Percentiles rank a stretch among this genome's conserved stretches.
Conservation (phyloP, 2,329 filamentous ascomycete species). For the Venturia carpophila region DNA sequence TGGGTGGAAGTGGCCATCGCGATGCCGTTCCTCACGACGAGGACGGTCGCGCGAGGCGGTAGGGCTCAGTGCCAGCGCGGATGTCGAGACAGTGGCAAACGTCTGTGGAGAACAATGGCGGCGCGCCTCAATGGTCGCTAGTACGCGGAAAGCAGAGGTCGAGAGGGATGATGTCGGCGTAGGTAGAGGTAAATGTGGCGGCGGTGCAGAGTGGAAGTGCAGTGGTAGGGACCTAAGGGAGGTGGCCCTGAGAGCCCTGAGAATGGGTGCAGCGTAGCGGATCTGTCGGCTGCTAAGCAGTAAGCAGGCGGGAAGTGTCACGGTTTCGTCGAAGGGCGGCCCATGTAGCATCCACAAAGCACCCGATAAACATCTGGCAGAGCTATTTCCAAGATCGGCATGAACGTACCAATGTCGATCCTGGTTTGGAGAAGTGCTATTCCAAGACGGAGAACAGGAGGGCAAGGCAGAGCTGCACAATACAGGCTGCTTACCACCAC, state of each 20-base stretch:
- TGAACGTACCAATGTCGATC: not conserved
- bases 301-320: not conserved
- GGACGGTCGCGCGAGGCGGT: constrained; percentile 11
- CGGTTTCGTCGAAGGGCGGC: constrained; percentile 2
- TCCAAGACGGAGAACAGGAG: not conserved
- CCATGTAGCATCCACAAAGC: not conserved
- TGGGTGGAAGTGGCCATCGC: constrained; percentile 17
- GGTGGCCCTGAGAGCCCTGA: not conserved
- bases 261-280: not conserved
- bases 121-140: not conserved
- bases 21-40: constrained; percentile 14
- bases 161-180: not conserved
- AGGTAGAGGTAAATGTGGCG: not conserved
- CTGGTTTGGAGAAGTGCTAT: not conserved
- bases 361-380: not conserved
- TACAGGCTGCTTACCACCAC: not conserved
- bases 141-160: not conserved
- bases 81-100: not conserved
- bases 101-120: not conserved
- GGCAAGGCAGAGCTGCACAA: not conserved
- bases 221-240: not conserved
- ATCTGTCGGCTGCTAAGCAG: not conserved
- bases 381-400: not conserved
- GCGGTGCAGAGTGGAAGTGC: not conserved
- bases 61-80: constrained; percentile 5